Base-by-base conservation (phyloP, 495 filamentous ascomycete genomes). In the Filosporella fistucella region DNA sequence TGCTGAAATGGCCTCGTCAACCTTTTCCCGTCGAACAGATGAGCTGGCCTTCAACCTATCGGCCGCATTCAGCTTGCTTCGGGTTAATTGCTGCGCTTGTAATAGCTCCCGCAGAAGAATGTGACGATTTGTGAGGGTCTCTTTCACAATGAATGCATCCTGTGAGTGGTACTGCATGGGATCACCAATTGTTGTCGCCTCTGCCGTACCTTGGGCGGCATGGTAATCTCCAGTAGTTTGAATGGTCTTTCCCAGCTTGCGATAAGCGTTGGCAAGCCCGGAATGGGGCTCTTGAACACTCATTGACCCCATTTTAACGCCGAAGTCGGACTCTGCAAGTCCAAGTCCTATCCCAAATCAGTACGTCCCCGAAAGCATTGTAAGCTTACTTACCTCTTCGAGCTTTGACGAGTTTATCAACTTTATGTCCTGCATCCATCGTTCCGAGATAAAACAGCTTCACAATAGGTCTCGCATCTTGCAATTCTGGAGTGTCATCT, bases 131-230 rank as follows among this genome's bases (percentile, higher is more conserved):
- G 94, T 99, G 54, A 99, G 78, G 18, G 91, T 96, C 61, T 99
- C 94, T 67, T 99, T 99, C 54, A 99, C 94, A 60, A 97, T 95
- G 62, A 97, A 93, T 20, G 94, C 89, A 61, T 99, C 93, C 12
- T 84, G 83, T 21, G 90, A 96, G 67, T 99, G 91, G 62, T 99
- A 97, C 51, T 86, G 85, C 42, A 99, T 78, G 6, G 94, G 89
- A 57, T 97, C 94, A 37, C 88, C 89, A 36, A 99, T 75, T 0
- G 91, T 96, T 1, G 91, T 95, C 6, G 94, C 94, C 66, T 99
- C 94, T 13, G 88, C 88, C 9, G 94, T 99, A 25, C 88, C 94
- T 68, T 99, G 94, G 8, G 91, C 91, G n/a, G 91, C 90, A 62
- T 97, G 94, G 56, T 80, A 95, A 63, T 99, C 94, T 45, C 94